phyloP scores from a whole-genome alignment of 1,284 basidiomycete species.

The Earliella scabrosa region DNA sequence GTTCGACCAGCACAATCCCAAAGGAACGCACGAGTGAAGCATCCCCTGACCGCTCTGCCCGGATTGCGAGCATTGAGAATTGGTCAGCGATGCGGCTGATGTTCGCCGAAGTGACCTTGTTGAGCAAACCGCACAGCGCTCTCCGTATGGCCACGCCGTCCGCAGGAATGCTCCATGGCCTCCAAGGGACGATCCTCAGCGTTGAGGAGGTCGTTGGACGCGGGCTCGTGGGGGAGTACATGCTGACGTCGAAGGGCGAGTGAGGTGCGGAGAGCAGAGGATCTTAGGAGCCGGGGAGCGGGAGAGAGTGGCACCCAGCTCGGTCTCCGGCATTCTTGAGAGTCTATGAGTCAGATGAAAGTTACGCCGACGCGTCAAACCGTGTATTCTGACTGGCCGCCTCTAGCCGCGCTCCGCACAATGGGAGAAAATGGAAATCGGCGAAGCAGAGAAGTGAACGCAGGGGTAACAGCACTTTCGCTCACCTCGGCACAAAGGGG shows the following conservation, averaged over 20 bases:
- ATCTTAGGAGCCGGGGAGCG: neutral
- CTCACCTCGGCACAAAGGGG: conserved; percentile 4
- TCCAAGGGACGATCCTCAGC: conserved; percentile 23
- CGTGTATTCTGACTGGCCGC: neutral
- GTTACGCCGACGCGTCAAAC: neutral
- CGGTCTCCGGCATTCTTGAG: neutral
- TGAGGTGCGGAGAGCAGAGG: neutral
- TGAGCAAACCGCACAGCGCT: conserved; percentile 31
- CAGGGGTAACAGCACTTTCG: neutral
- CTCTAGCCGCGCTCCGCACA: neutral
- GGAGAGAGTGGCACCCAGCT: neutral
- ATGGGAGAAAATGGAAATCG: neutral
- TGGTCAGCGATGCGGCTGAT: conserved; percentile 24
- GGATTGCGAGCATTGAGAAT: conserved; percentile 22
- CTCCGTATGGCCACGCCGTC: conserved; percentile 13
- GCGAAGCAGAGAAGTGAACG: neutral
- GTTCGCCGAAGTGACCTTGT: conserved; percentile 30
- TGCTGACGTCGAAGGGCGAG: neutral
- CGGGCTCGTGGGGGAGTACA: conserved; percentile 23
- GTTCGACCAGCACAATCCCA: conserved; percentile 24
- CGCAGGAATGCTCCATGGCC: conserved; percentile 30
- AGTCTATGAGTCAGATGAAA: neutral
- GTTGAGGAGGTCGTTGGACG: conserved; percentile 19
- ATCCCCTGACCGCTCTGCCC: conserved; percentile 26
- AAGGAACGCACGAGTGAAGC: conserved; percentile 21